Base-by-base conservation (phyloP, 805 yeast genomes). In the Wickerhamiella sergipiensis region DNA sequence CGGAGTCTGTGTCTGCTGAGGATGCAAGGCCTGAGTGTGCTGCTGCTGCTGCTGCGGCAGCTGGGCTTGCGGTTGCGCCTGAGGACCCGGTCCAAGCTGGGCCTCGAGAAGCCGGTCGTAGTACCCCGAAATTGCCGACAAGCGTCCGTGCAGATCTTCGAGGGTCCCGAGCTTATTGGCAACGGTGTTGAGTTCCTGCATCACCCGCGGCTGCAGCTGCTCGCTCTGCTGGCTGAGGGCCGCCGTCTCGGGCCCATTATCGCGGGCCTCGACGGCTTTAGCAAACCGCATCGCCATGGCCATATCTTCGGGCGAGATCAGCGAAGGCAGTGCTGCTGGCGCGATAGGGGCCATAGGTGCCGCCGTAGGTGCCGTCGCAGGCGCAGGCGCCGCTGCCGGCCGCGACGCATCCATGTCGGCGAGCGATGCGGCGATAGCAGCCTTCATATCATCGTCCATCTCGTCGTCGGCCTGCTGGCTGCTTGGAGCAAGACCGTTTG, bases 401-500 rank as follows among this genome's bases (percentile, higher is more conserved):
- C 42, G 48, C 0, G 33, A 2, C n/a, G 39, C 22, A 44, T 57
- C 77, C 62, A 83, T 73, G 52, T 89, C 97, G 49, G 74, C 74
- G 54, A 92, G 71, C 65, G 95, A 86, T 0, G 95, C 95, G 15
- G 84, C 95, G 52, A 92, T 90, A 0, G 97, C 98, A 0, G 92
- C 95, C 63, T 80, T 85, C 80, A 90, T 77, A 38, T 87, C 95
- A 39, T 83, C 90, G 61, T 88, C 95, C 17, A 82, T 85, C 18
- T 83, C 87, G 2, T 78, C 85, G 15, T 65, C 39, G 12, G 67
- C 52, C 23, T n/a, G n/a, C n/a, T n/a, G n/a, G n/a, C n/a, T n/a
- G n/a, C n/a, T n/a, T n/a, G n/a, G n/a, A n/a, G n/a, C n/a, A n/a
- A n/a, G n/a, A n/a, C n/a, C n/a, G n/a, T n/a, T n/a, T n/a, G n/a